Evolutionary conservation across 257 asterid species (phyloP).

Genomic region (Euphrasia confusa): DNA sequence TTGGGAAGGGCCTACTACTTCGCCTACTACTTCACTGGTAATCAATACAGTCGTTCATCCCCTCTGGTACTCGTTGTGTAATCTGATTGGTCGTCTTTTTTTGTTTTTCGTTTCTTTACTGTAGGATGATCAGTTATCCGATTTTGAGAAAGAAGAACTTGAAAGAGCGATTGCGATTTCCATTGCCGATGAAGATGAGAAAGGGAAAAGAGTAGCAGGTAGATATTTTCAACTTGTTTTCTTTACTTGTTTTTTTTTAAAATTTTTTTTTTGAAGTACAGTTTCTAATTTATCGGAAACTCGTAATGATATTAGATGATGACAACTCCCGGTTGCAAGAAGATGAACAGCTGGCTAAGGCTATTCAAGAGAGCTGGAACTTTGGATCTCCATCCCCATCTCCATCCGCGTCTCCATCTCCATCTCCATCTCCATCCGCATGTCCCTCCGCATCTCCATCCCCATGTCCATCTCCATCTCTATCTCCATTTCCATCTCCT

Average conservation of each 20-base stretch:
- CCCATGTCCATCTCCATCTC: too few species aligned
- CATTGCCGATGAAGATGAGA: conserved; percentile 67
- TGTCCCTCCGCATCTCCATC: too few species aligned
- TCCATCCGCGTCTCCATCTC: conserved; percentile 30
- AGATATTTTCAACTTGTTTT: conserved; percentile 8
- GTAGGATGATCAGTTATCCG: conserved; percentile 57
- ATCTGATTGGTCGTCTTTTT: background rate
- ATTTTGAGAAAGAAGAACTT: conserved; percentile 79
- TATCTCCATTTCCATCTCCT: too few species aligned
- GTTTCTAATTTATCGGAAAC: background rate
- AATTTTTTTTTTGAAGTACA: background rate
- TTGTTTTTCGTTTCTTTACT: conserved; percentile 4
- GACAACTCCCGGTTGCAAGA: conserved; percentile 61
- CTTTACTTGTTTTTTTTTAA: background rate
- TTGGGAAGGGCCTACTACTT: conserved; percentile 49
- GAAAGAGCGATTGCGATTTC: conserved; percentile 89
- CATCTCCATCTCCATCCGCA: conserved; percentile 4
- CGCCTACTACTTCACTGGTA: conserved; percentile 3
- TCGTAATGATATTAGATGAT: conserved; percentile 16
- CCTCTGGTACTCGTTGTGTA: background rate
- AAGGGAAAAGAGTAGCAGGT: conserved; percentile 59
- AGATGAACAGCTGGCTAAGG: conserved; percentile 90
- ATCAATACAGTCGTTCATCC: background rate
- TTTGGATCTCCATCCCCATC: conserved; percentile 51
- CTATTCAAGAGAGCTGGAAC: conserved; percentile 80